Evolutionary conservation across 2,329 filamentous ascomycete species (phyloP).

Genomic region (Trichophyton rubrum): DNA sequence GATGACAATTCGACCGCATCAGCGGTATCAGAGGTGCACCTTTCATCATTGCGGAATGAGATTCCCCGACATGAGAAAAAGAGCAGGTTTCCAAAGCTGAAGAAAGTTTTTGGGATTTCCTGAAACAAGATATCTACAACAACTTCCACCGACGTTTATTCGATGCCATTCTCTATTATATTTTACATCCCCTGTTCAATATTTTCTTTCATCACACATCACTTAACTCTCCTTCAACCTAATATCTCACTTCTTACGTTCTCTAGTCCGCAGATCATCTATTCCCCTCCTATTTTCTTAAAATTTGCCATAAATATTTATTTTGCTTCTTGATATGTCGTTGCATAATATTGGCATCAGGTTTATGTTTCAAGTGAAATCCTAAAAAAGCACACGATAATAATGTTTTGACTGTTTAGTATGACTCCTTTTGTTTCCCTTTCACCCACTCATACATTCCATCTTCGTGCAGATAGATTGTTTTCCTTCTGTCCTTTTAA

Average conservation of each 20-base stretch:
- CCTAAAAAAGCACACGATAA: neutral
- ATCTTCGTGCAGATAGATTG: neutral
- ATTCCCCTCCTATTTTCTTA: neutral
- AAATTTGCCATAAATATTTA: neutral
- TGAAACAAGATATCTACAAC: neutral
- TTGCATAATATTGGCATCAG: neutral
- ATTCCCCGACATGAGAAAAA: constrained; percentile 9
- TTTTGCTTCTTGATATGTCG: neutral
- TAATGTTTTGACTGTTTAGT: neutral
- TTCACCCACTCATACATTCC: neutral
- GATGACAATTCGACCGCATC: constrained; percentile 5
- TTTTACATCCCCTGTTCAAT: neutral
- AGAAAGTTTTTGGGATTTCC: constrained; percentile 11
- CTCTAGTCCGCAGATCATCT: neutral
- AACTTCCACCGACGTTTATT: neutral
- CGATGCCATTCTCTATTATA: neutral
- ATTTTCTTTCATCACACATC: neutral
- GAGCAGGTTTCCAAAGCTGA: constrained; percentile 11
- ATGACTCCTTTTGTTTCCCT: neutral
- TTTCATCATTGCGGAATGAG: neutral
- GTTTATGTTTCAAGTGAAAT: neutral
- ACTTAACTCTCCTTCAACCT: too few species aligned
- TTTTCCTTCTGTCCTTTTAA: neutral
- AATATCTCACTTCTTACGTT: too few species aligned
- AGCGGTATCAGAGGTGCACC: constrained; percentile 2